Evolutionary conservation across 176 grass and related monocot species (phyloP).

Genomic region (Rhynchospora breviuscula): DNA sequence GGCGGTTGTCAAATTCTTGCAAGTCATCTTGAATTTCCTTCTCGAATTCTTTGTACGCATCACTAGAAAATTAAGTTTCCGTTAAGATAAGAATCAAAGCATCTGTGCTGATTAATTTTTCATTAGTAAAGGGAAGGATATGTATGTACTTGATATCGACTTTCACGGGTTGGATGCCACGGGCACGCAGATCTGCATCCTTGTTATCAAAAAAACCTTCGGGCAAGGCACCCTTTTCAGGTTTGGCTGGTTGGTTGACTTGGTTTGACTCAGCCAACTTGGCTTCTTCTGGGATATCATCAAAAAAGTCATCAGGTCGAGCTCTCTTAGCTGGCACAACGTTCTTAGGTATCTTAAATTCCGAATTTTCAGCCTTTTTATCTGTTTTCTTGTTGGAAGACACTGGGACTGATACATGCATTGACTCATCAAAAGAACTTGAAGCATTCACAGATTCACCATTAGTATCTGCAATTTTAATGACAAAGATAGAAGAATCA

Average conservation of each 20-base stretch:
- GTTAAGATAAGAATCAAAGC: background rate
- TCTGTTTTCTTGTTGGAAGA: slow-evolving; percentile 48
- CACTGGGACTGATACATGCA: slow-evolving; percentile 27
- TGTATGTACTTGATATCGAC: slow-evolving; percentile 20
- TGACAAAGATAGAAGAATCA: background rate
- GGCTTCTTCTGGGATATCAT: slow-evolving; percentile 44
- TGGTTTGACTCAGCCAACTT: slow-evolving; percentile 28
- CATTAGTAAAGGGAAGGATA: background rate
- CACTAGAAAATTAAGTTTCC: slow-evolving; percentile 38
- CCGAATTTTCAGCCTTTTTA: slow-evolving; percentile 36
- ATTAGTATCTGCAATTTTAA: background rate
- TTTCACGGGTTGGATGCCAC: slow-evolving; percentile 21
- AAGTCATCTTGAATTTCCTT: slow-evolving; percentile 93
- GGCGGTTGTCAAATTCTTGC: slow-evolving; percentile 55
- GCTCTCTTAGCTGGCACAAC: slow-evolving; percentile 39
- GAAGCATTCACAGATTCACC: slow-evolving; percentile 1
- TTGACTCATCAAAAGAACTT: background rate
- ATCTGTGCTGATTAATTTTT: background rate
- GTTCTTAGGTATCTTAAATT: slow-evolving; percentile 42
- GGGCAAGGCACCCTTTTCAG: slow-evolving; percentile 45
- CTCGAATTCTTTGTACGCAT: slow-evolving; percentile 95
- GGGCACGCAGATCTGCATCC: slow-evolving; percentile 76
- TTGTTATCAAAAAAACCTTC: slow-evolving; percentile 99
- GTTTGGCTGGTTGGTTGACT: slow-evolving; percentile 34
- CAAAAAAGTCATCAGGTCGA: slow-evolving; percentile 63